These are phyloP conservation scores for Pugionium cornutum DNA, from an alignment of 345 rosid species.

Conservation along the genomic window DNA sequence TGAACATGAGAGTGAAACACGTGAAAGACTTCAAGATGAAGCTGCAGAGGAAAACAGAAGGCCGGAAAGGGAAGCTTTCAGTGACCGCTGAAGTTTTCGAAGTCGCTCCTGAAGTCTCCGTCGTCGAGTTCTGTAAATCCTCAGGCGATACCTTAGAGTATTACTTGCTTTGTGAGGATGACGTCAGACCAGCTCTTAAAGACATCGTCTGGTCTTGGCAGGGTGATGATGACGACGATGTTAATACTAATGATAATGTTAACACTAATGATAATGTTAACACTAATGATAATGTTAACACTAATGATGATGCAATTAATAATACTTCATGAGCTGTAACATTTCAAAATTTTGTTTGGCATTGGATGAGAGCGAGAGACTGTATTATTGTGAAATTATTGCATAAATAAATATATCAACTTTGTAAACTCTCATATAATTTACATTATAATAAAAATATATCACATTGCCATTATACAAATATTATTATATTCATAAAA, in stretches of 20 bases:
- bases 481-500: constrained; percentile 8
- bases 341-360: constrained; percentile 14
- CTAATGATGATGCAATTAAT: background rate
- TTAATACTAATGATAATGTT: background rate
- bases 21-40: constrained; percentile 53
- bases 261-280: constrained; percentile 5
- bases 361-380: constrained; percentile 21
- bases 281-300: too few relatives aligned
- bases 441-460: constrained; percentile 14
- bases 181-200: constrained; percentile 67
- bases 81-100: constrained; percentile 66
- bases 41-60: constrained; percentile 49
- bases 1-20: constrained; percentile 55
- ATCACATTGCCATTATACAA: background rate
- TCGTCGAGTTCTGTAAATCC: constrained; percentile 68
- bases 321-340: constrained; percentile 22
- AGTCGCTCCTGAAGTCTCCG: constrained; percentile 63
- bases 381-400: constrained; percentile 18
- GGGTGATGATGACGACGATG: constrained; percentile 54
- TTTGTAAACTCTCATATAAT: background rate
- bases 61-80: constrained; percentile 58
- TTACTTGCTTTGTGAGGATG: constrained; percentile 58
- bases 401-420: background rate
- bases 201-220: constrained; percentile 93
- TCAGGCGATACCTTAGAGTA: constrained; percentile 64